phyloP scores from a whole-genome alignment of 169 alveolate species.

The Plasmodium vinckei region DNA sequence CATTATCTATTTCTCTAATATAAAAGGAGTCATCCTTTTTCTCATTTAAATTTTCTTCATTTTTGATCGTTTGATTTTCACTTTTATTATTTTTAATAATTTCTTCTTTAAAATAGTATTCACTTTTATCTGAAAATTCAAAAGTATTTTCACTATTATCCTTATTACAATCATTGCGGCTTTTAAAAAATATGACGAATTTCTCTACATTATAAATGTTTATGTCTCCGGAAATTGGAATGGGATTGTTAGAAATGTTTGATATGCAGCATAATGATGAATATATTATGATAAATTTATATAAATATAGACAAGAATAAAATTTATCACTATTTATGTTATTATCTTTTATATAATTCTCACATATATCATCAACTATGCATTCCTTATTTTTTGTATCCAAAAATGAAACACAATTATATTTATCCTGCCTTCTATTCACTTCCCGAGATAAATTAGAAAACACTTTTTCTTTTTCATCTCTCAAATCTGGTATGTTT shows the following conservation, averaged over 20 bases:
- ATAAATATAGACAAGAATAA: constrained; percentile 56
- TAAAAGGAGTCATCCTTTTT: constrained; percentile 9
- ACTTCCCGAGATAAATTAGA: too few relatives aligned
- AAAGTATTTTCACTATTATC: too few relatives aligned
- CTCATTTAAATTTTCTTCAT: not conserved
- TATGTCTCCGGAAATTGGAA: constrained; percentile 19
- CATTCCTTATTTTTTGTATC: constrained; percentile 21
- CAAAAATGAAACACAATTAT: not conserved
- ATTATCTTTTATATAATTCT: constrained; percentile 21
- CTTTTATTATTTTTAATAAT: not conserved
- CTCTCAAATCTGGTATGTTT: not conserved
- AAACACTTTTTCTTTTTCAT: not conserved
- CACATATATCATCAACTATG: constrained; percentile 36
- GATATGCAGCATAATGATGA: constrained; percentile 20
- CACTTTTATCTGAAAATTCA: constrained; percentile 30
- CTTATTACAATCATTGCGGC: not conserved
- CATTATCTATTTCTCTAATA: constrained; percentile 16
- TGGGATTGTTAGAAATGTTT: constrained; percentile 7
- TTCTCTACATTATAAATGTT: constrained; percentile 2
- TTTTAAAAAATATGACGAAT: constrained; percentile 27
- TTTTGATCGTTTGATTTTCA: not conserved
- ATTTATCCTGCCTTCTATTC: too few relatives aligned
- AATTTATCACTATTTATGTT: constrained; percentile 10
- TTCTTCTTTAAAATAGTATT: constrained; percentile 31
- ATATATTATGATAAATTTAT: constrained; percentile 40